A percentile compares a stretch with the other conserved stretches of the same genome.
Conservation (phyloP, 2,329 filamentous ascomycete genomes). For the Fonsecaea pugnacius region DNA sequence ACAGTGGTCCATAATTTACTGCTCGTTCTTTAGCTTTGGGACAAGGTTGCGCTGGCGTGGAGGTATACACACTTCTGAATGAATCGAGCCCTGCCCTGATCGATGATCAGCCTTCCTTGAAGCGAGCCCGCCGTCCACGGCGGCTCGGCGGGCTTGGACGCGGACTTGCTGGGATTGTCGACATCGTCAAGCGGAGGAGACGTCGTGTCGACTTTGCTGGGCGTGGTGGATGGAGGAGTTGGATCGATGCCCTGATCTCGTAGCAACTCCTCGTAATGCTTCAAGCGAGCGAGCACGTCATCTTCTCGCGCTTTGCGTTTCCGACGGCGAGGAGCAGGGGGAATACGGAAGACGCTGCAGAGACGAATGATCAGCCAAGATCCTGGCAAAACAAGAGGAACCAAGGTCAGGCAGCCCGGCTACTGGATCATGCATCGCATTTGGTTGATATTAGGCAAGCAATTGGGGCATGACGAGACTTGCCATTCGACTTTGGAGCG, state of each 20-base stretch:
- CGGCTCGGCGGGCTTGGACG: background rate
- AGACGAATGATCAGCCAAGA: slow-evolving; percentile 33
- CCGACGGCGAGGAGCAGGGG: slow-evolving; percentile 59
- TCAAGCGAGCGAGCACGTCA: slow-evolving; percentile 69
- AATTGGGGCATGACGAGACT: background rate
- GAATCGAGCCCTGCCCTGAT: slow-evolving; percentile 35
- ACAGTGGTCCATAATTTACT: slow-evolving; percentile 23
- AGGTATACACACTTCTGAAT: slow-evolving; percentile 22
- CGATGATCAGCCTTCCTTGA: slow-evolving; percentile 11
- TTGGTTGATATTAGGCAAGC: background rate
- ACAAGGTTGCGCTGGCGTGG: slow-evolving; percentile 1
- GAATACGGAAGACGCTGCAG: slow-evolving; percentile 37
- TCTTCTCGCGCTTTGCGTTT: slow-evolving; percentile 68
- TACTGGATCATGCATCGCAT: background rate
- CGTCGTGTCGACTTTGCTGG: slow-evolving; percentile 28
- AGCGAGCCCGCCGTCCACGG: slow-evolving; percentile 4
- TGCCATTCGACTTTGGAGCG: slow-evolving; percentile 63
- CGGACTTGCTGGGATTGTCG: background rate
- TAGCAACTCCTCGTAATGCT: slow-evolving; percentile 69
- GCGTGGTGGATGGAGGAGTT: slow-evolving; percentile 62
- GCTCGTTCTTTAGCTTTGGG: slow-evolving; percentile 5
- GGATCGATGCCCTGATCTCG: slow-evolving; percentile 66
- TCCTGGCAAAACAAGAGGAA: background rate
- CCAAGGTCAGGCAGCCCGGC: background rate
- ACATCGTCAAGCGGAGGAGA: slow-evolving; percentile 33